Base-by-base conservation (phyloP, 345 rosid species). In the Kandelia obovata region DNA sequence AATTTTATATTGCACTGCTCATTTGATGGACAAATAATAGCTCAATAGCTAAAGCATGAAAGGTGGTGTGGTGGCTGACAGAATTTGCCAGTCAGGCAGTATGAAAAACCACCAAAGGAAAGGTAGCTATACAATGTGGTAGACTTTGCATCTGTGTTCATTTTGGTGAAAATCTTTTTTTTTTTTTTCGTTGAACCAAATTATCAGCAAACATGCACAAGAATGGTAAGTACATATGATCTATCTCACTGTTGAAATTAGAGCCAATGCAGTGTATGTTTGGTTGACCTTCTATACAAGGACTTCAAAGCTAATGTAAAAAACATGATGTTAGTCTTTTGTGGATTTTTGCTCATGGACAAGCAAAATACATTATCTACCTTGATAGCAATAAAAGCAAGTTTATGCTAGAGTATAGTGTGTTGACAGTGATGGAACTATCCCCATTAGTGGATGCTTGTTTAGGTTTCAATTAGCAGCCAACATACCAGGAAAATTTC, bases 391-490 rank as follows among this genome's bases (percentile, higher is more conserved):
- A 7, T 35, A 53, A 30, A 6, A 25, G 11, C 2, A 5, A 56
- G 27, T 25, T 35, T 10, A 19, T 53, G 31, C 58, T 27, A 43
- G 28, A 35, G 37, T 39, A 43, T 43, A 43, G 23, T 35, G 26
- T 60, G 26, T 30, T 13, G 23, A 51, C 27, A 53, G 17, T 73
- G 51, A 55, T 25, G 7, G 53, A 34, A 3, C 39, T 28, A 25
- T 35, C 39, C 62, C 52, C 10, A 25, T 30, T 60, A 34, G 37
- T 10, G 0, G 55, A 51, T 58, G 16, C 66, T 65, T 53, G 60
- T 43, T 34, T 30, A 66, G 27, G 26, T 61, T 35, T 63, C 27
- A 52, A 62, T 53, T 25, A 64, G 63, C 20, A 68, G 43, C 25
- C 34, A 64, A 43, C 51, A 66, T 19, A 55, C 15, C 37, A 37